Evolutionary conservation across 805 yeast species (phyloP), one percentile per base, ranked within the genome.

Genomic region (Yamadazyma phyllophila): DNA sequence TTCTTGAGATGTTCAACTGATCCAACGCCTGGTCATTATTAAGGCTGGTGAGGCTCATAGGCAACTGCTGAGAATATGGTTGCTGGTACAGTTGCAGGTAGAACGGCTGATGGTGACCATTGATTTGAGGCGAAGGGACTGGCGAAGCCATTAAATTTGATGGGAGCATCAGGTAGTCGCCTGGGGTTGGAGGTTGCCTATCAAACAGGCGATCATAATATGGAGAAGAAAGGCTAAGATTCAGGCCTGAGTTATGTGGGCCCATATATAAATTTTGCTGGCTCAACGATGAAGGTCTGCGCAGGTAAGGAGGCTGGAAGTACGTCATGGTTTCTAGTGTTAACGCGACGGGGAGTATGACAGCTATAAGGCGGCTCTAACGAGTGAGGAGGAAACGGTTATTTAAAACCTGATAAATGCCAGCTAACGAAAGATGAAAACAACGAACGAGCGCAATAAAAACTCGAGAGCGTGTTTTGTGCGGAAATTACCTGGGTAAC

Each of bases 121-220:
- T 34, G 34, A 48, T 9, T 40, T 36, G 52, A 1, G 88, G 87
- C 2, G 84, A 74, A 15, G 52, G 33, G 9, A 53, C 52, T 10
- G 43, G 46, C n/a, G 44, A 14, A 14, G 41, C 44, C 17, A 48
- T 48, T 24, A 48, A 40, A 34, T 43, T 41, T n/a, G 49, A 32
- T 12, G 52, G 48, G 26, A 44, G 24, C 44, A 44, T 44, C 31
- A 39, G 34, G 31, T 42, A 49, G 14, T 49, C 52, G 10, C 36
- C 32, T 4, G 50, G 50, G 14, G 48, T 47, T 12, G 16, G 26
- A 31, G 49, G 45, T 4, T 20, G 34, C 17, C 20, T 30, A 10
- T 14, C 41, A 17, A 14, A 31, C 11, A 27, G 14, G 13, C 40
- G 31, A 14, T 37, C 40, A 20, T n/a, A 37, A 20, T 37, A 37